Conservation (phyloP, 805 yeast genomes). For the Ogataea zsoltii region DNA sequence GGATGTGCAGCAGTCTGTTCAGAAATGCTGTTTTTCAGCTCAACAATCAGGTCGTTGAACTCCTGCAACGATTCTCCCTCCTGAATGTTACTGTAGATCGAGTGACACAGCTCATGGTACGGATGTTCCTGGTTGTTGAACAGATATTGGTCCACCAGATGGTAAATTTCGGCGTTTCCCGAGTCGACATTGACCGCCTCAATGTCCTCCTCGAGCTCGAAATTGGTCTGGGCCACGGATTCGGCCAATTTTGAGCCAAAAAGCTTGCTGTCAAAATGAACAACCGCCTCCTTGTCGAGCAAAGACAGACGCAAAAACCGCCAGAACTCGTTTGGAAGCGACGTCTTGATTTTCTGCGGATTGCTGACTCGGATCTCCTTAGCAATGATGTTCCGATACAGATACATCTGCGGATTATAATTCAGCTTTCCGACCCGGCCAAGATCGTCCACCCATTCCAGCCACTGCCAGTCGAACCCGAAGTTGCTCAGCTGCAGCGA, state of each 20-base stretch:
- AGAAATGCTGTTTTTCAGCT: conserved; percentile 24
- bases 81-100: conserved; percentile 35
- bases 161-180: conserved; percentile 33
- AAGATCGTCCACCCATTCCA: conserved; percentile 79
- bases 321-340: conserved; percentile 63
- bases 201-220: conserved; percentile 20
- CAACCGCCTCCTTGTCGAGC: conserved; percentile 36
- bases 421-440: conserved; percentile 42
- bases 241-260: conserved; percentile 34
- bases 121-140: conserved; percentile 37
- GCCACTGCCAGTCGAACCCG: conserved; percentile 97
- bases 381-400: conserved; percentile 74
- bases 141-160: conserved; percentile 34
- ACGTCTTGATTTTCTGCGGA: conserved; percentile 65
- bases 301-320: conserved; percentile 47
- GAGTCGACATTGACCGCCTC: conserved; percentile 21
- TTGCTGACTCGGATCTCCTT: conserved; percentile 87
- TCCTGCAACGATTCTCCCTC: conserved; percentile 31
- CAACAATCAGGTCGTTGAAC: conserved; percentile 28
- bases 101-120: conserved; percentile 33
- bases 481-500: conserved; percentile 90
- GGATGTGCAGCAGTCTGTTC: conserved; percentile 1
- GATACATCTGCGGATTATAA: conserved; percentile 71
- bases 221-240: conserved; percentile 15
- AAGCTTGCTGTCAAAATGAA: conserved; percentile 37